Percentiles rank a stretch among this genome's conserved stretches.
Conservation (phyloP, 2,329 filamentous ascomycete genomes). For the Amauroascus verrucosus region DNA sequence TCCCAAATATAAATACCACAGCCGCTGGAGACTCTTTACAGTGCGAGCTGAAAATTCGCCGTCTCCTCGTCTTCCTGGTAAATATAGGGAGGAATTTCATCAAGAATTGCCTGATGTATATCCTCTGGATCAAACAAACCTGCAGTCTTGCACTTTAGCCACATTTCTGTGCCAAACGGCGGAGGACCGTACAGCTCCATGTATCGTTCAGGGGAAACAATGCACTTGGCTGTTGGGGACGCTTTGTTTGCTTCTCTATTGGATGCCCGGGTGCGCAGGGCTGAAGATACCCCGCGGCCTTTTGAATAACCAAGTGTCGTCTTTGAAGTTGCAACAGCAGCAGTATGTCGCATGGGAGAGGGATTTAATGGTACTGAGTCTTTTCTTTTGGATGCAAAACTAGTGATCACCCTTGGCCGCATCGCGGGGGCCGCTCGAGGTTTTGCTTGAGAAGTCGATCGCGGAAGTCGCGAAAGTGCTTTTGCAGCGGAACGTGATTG, state of each 20-base stretch:
- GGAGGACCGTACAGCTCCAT: slow-evolving; percentile 35
- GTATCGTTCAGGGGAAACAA: slow-evolving; percentile 35
- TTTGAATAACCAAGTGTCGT: slow-evolving; percentile 79
- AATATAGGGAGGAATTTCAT: slow-evolving; percentile 22
- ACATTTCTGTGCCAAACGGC: slow-evolving; percentile 36
- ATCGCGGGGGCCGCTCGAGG: slow-evolving; percentile 29
- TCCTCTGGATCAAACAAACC: slow-evolving; percentile 29
- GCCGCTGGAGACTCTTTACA: slow-evolving; percentile 19
- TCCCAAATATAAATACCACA: neutral
- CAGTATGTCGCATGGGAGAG: slow-evolving; percentile 47
- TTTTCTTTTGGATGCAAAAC: slow-evolving; percentile 30
- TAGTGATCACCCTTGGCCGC: slow-evolving; percentile 32
- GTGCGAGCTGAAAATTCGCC: slow-evolving; percentile 32
- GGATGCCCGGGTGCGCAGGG: slow-evolving; percentile 15
- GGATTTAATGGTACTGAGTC: slow-evolving; percentile 38
- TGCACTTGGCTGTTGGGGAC: slow-evolving; percentile 19
- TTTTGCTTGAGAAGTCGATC: slow-evolving; percentile 28
- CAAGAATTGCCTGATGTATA: slow-evolving; percentile 10
- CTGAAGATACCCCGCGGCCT: slow-evolving; percentile 45
- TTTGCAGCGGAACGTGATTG: slow-evolving; percentile 34
- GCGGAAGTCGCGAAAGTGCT: slow-evolving; percentile 27
- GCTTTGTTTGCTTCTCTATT: slow-evolving; percentile 17
- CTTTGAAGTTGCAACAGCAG: slow-evolving; percentile 58
- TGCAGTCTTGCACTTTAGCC: slow-evolving; percentile 31
- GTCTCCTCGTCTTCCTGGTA: slow-evolving; percentile 34